Conservation (phyloP, 331 rosid genomes). For the Rhamnella rubrinervis region DNA sequence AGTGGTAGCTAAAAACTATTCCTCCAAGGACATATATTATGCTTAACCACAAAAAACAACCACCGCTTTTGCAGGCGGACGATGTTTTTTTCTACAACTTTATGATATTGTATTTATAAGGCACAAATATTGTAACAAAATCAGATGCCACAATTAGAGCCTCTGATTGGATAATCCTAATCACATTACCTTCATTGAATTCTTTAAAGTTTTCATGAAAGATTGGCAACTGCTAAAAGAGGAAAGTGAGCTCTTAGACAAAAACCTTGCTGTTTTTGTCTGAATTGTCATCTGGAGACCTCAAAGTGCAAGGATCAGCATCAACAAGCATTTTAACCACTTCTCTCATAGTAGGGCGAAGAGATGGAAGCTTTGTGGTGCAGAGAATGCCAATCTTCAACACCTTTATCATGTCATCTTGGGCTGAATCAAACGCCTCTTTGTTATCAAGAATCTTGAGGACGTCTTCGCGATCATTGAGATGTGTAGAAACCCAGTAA, state of each 20-base stretch:
- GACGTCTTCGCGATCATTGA: constrained; percentile 53
- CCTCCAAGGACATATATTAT: neutral
- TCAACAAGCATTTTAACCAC: constrained; percentile 76
- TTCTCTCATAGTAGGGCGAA: constrained; percentile 93
- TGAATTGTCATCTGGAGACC: constrained; percentile 24
- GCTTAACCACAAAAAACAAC: constrained; percentile 5
- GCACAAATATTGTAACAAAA: too few relatives aligned
- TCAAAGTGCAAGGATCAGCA: constrained; percentile 55
- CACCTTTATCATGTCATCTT: constrained; percentile 66
- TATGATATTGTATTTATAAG: neutral
- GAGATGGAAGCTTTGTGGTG: constrained; percentile 72
- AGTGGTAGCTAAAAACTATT: neutral
- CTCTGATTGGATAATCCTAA: neutral
- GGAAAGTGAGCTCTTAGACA: constrained; percentile 16
- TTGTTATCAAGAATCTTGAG: constrained; percentile 58
- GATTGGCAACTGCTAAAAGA: neutral
- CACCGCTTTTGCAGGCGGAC: neutral
- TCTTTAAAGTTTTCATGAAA: too few relatives aligned
- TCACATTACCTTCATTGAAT: too few relatives aligned
- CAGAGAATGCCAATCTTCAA: constrained; percentile 79
- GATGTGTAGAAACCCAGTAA: constrained; percentile 70
- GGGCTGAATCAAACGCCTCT: constrained; percentile 40
- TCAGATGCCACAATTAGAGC: constrained; percentile 3
- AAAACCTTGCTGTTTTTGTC: constrained; percentile 33
- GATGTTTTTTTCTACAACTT: neutral